Conservation (phyloP, 2,329 filamentous ascomycete species). For the Beauveria sp. region DNA sequence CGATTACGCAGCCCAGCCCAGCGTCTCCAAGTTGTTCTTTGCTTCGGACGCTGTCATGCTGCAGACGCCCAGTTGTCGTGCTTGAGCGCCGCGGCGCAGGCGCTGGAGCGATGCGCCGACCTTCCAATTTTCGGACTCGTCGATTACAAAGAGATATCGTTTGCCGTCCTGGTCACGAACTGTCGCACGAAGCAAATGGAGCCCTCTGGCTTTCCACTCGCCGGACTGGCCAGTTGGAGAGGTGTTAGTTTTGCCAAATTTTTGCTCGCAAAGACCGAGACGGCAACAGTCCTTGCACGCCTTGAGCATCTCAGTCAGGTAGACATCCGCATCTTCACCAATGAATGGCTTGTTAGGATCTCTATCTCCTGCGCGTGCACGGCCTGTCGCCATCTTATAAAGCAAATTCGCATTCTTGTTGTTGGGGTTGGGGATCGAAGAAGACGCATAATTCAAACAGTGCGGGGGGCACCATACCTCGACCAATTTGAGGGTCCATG, state of each 20-base stretch:
- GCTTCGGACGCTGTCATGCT: slow-evolving; percentile 48
- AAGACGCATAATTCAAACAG: slow-evolving; percentile 39
- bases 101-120: slow-evolving; percentile 53
- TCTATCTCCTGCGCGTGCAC: slow-evolving; percentile 39
- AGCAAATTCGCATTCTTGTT: slow-evolving; percentile 36
- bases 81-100: slow-evolving; percentile 52
- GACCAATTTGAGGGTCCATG: slow-evolving; percentile 89
- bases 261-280: slow-evolving; percentile 40
- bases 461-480: slow-evolving; percentile 78
- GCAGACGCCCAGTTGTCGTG: slow-evolving; percentile 50
- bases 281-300: slow-evolving; percentile 59
- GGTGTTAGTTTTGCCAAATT: slow-evolving; percentile 36
- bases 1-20: slow-evolving; percentile 40
- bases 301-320: slow-evolving; percentile 53
- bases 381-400: slow-evolving; percentile 39
- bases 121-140: slow-evolving; percentile 62
- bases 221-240: slow-evolving; percentile 39
- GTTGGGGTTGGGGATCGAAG: slow-evolving; percentile 31
- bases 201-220: slow-evolving; percentile 45
- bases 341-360: slow-evolving; percentile 45
- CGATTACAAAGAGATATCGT: slow-evolving; percentile 56
- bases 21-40: slow-evolving; percentile 46
- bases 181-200: slow-evolving; percentile 57
- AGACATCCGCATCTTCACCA: slow-evolving; percentile 60
- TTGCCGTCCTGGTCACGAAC: slow-evolving; percentile 60